Evolutionary conservation across 371 early-diverging fungal species (phyloP).

Genomic region (Chytridium lagenaria): DNA sequence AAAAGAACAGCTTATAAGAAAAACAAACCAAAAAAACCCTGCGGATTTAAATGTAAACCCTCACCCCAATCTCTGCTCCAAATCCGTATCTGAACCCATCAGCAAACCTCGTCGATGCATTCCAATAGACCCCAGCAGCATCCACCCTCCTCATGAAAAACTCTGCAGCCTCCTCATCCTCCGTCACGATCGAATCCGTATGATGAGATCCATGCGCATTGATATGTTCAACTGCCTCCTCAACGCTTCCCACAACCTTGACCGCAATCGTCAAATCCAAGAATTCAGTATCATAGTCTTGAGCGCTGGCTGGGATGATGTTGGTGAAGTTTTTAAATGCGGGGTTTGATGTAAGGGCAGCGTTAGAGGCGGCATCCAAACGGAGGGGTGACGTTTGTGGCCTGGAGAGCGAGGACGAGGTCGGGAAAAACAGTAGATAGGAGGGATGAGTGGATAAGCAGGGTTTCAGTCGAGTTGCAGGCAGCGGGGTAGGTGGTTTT

Average conservation of each 20-base stretch:
- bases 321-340: too few species aligned
- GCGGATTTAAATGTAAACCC: conserved; percentile 20
- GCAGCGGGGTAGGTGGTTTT: conserved; percentile 97
- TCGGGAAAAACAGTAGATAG: conserved; percentile 47
- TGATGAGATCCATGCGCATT: conserved; percentile 93
- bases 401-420: too few species aligned
- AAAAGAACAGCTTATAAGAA: neutral
- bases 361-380: conserved; percentile 13
- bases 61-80: conserved; percentile 94
- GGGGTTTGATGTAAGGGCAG: too few species aligned
- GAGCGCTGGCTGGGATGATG: too few species aligned
- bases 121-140: conserved; percentile 97
- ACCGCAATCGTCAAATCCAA: conserved; percentile 86
- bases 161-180: conserved; percentile 72
- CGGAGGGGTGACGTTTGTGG: too few species aligned
- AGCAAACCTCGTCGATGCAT: conserved; percentile 94
- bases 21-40: neutral
- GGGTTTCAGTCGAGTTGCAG: conserved; percentile 92
- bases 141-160: conserved; percentile 89
- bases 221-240: conserved; percentile 88
- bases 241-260: conserved; percentile 73
- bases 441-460: conserved; percentile 77
- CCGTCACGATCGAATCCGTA: conserved; percentile 92
- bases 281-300: conserved; percentile 86
- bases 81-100: conserved; percentile 98